Evolutionary conservation across 1,284 basidiomycete species (phyloP), one percentile per base, ranked within the genome.

Genomic region (Hypsizygus ulmarius): DNA sequence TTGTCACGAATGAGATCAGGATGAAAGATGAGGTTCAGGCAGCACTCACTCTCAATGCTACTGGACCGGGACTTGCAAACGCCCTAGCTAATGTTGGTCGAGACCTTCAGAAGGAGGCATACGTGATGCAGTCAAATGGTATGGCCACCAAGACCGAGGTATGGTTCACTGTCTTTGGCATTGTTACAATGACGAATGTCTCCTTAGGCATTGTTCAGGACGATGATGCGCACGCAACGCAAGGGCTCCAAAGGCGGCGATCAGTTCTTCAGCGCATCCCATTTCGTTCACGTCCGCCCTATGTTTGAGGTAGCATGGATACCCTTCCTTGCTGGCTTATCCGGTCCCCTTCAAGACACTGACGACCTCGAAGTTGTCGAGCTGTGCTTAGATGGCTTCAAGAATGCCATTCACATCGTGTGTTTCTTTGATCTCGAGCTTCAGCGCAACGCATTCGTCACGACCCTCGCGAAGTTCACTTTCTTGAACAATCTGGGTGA

Each of bases 261-360:
- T 55, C 88, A 94, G 54, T 98, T 92, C 71, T 96, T 94, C 71
- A 91, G 90, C 56, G 95, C 95, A 0, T 96, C 93, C 0, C 90
- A 97, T 61, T 91, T 93, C 55, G 83, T 97, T 53, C 95, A 98
- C 64, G 94, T 97, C 50, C 81, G 84, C 28, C 94, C 94, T 33
- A 98, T 98, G 95, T 97, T 98, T 60, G 94, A 97, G 67, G 93
- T 97, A 14, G 93, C 93, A 10, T 98, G 95, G 95, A 97, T 97
- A 72, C 84, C 95, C 1, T 93, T 97, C 67, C 77, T 98, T 12
- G 95, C 95, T 5, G 94, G 93, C 4, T 74, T 97, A 29, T 97
- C 94, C 4, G 91, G 84, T 0, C 93, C 93, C 6, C 73, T 97
- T 43, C 95, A 97, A 65, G 89, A 92, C 52, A 93, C 91, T 0